Conservation (phyloP, 352 stramenopile genomes). For the Pythium brachiatum region DNA sequence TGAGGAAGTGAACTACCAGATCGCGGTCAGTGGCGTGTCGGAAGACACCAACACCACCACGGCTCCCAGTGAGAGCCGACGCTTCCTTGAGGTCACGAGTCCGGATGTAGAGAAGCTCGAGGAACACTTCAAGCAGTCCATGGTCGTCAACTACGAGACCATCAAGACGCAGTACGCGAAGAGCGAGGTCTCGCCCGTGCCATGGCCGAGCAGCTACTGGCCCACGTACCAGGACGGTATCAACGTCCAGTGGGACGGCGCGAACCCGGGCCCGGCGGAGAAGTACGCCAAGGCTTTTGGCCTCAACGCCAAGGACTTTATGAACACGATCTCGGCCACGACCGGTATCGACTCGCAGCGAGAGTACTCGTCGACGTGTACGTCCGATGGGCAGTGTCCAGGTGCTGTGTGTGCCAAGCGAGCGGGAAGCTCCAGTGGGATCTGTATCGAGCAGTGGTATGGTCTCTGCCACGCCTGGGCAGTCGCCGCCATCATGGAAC, state of each 20-base stretch:
- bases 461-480: slow-evolving; percentile 19
- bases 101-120: slow-evolving; percentile 20
- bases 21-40: background rate
- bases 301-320: slow-evolving; percentile 18
- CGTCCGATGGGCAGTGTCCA: background rate
- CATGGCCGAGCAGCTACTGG: slow-evolving; percentile 49
- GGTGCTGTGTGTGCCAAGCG: slow-evolving; percentile 11
- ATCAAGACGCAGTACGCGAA: slow-evolving; percentile 17
- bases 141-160: slow-evolving; percentile 22
- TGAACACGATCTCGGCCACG: slow-evolving; percentile 19
- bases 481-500: slow-evolving; percentile 1
- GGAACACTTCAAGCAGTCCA: slow-evolving; percentile 11
- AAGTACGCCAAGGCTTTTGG: slow-evolving; percentile 28
- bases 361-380: background rate
- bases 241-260: slow-evolving; percentile 36
- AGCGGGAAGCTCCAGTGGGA: background rate
- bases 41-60: background rate
- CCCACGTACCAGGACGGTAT: slow-evolving; percentile 61
- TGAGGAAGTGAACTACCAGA: slow-evolving; percentile 7
- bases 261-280: slow-evolving; percentile 13
- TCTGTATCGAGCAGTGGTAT: slow-evolving; percentile 17
- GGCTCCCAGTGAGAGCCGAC: background rate
- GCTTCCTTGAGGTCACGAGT: slow-evolving; percentile 9
- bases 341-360: slow-evolving; percentile 12
- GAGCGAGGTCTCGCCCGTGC: background rate